Conservation (phyloP, 305 asterid species). For the Fraxinus sp. region DNA sequence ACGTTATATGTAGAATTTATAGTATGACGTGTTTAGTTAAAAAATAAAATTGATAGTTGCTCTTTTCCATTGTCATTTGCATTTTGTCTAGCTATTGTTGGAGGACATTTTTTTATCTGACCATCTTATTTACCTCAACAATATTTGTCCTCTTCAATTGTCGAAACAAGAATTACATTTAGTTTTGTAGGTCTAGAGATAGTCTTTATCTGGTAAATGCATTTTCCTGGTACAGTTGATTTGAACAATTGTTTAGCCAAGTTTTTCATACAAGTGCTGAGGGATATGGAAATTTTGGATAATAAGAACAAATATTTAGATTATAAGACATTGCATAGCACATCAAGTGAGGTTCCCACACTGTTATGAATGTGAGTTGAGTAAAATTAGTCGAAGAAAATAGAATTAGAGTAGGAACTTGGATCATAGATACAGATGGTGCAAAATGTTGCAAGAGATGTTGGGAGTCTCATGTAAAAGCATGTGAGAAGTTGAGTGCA, state of each 20-base stretch:
- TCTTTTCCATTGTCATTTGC: neutral
- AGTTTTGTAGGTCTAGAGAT: neutral
- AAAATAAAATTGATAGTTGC: neutral
- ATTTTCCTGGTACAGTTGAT: neutral
- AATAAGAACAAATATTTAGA: neutral
- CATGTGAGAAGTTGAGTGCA: neutral
- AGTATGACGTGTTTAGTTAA: neutral
- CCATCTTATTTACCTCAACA: neutral
- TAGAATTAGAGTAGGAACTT: neutral
- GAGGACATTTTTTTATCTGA: neutral
- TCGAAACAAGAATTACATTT: neutral
- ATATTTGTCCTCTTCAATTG: neutral
- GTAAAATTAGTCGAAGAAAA: neutral
- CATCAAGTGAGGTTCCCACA: neutral
- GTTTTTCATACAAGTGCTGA: neutral
- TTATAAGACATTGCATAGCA: neutral
- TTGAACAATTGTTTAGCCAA: neutral
- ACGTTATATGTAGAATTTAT: neutral
- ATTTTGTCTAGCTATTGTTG: conserved; percentile 1
- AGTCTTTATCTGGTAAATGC: neutral
- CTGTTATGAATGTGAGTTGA: neutral
- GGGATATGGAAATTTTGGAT: neutral
- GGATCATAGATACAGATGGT: neutral
- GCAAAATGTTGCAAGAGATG: neutral
- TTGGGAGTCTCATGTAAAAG: neutral